These are phyloP conservation scores for Anisodus tanguticus DNA, from an alignment of 257 asterid genomes.

Conservation along the genomic window DNA sequence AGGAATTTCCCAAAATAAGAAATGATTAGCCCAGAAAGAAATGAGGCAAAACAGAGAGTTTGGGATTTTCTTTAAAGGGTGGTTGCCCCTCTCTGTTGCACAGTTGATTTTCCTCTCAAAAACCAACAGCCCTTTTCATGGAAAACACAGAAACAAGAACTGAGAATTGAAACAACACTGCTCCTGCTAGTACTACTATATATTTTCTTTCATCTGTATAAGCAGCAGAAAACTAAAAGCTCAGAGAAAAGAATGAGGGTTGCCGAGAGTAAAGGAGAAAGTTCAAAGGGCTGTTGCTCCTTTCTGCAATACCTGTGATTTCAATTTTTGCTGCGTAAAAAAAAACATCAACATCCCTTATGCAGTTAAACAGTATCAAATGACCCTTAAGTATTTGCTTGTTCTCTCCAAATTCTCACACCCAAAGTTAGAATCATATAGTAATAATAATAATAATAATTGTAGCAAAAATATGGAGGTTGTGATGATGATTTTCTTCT, in stretches of 20 bases:
- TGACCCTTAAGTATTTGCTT: constrained; percentile 1
- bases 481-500: constrained; percentile 17
- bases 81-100: neutral
- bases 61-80: neutral
- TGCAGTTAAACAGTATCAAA: neutral
- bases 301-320: neutral
- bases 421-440: neutral
- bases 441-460: neutral
- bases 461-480: neutral
- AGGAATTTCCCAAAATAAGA: too few species aligned
- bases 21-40: constrained; percentile 6
- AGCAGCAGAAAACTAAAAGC: too few species aligned
- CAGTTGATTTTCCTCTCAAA: too few species aligned
- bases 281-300: neutral
- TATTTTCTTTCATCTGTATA: too few species aligned
- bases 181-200: too few species aligned
- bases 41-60: neutral
- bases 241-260: too few species aligned
- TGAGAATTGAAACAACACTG: too few species aligned
- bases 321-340: neutral
- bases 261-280: too few species aligned
- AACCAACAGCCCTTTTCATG: too few species aligned
- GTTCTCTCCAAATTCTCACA: neutral
- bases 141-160: too few species aligned
- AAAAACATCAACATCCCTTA: neutral